Percentiles rank a stretch among this genome's conserved stretches.
Conservation (phyloP, 2,329 filamentous ascomycete species). For the Sodiomyces alkalinus region DNA sequence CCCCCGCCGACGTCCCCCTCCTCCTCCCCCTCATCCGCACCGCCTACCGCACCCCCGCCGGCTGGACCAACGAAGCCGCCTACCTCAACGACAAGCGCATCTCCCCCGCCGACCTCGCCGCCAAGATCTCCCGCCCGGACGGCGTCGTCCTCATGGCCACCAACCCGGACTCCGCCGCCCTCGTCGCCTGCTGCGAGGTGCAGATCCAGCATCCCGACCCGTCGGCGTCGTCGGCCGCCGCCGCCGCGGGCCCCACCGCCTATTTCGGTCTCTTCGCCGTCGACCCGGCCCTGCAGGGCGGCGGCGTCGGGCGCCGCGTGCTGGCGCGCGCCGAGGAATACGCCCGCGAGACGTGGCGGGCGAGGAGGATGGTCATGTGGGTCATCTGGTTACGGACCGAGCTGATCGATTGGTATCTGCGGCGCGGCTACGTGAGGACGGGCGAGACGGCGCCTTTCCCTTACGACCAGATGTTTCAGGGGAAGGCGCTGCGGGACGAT, state of each 20-base stretch:
- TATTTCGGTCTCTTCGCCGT: conserved; percentile 36
- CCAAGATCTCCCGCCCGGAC: conserved; percentile 23
- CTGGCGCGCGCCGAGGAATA: conserved; percentile 24
- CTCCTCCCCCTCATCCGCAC: conserved; percentile 24
- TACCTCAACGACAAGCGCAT: conserved; percentile 27
- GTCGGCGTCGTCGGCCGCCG: neutral
- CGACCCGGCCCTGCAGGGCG: conserved; percentile 23
- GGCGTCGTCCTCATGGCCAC: conserved; percentile 22
- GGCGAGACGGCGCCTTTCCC: conserved; percentile 26
- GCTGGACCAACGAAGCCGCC: conserved; percentile 33
- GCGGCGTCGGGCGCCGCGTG: conserved; percentile 26
- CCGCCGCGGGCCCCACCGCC: conserved; percentile 11
- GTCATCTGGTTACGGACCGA: conserved; percentile 27
- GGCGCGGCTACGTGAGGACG: conserved; percentile 24
- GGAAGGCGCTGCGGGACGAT: conserved; percentile 23
- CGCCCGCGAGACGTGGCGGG: conserved; percentile 17
- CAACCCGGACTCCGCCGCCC: conserved; percentile 7
- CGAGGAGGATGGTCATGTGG: conserved; percentile 22
- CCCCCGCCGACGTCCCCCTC: conserved; percentile 14
- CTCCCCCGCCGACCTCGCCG: conserved; percentile 16
- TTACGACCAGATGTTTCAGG: conserved; percentile 19
- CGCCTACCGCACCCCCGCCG: conserved; percentile 27
- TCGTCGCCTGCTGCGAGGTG: conserved; percentile 30
- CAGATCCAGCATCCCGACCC: conserved; percentile 12
- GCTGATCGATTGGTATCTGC: conserved; percentile 28